These are phyloP conservation scores for Rhizopus sp. DNA, from an alignment of 371 early-diverging fungal species.

Conservation along the genomic window DNA sequence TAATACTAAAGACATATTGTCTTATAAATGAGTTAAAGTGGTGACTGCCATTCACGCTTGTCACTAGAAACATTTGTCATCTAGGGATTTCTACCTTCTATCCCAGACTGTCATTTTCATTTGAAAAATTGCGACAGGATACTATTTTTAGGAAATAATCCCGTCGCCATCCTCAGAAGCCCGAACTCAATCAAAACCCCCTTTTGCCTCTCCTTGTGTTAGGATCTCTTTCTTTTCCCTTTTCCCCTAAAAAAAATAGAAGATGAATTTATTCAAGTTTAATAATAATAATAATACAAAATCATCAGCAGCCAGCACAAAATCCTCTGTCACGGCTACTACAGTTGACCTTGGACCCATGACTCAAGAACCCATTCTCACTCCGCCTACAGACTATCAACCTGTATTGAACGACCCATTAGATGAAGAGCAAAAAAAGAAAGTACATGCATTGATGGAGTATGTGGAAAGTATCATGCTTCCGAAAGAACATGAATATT, in stretches of 20 bases:
- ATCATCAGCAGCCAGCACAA: constrained; percentile 4
- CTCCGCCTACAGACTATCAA: constrained; percentile 20
- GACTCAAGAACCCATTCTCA: constrained; percentile 22
- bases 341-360: constrained; percentile 15
- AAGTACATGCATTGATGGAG: constrained; percentile 46
- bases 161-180: too few relatives aligned
- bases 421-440: constrained; percentile 41
- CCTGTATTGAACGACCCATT: constrained; percentile 33
- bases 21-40: too few relatives aligned
- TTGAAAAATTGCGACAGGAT: too few relatives aligned
- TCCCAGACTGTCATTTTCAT: too few relatives aligned
- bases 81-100: too few relatives aligned
- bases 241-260: not conserved
- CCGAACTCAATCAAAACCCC: too few relatives aligned
- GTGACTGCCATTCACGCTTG: too few relatives aligned
- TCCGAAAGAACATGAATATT: constrained; percentile 41
- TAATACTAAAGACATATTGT: too few relatives aligned
- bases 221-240: not conserved
- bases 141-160: too few relatives aligned
- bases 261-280: constrained; percentile 5
- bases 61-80: too few relatives aligned
- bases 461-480: constrained; percentile 48
- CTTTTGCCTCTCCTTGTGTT: too few relatives aligned
- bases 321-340: not conserved
- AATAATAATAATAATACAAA: not conserved